These are phyloP conservation scores for Brasilioporus rufonigricans DNA, from an alignment of 768 basidiomycete species.

Conservation along the genomic window DNA sequence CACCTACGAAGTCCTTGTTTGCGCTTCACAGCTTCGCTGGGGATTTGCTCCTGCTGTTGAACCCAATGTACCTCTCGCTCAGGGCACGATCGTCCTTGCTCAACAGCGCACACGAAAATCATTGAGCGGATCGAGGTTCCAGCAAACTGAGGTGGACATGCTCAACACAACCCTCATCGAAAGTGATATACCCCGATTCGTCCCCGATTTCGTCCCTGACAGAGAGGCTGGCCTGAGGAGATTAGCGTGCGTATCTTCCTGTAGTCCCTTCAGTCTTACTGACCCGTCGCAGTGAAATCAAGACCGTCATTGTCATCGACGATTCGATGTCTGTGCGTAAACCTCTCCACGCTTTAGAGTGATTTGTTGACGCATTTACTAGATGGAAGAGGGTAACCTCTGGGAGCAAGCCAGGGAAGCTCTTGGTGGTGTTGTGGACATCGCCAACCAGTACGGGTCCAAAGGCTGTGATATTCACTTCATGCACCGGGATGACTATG, in stretches of 20 bases:
- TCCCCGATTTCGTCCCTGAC: slow-evolving; percentile 14
- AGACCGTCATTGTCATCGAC: slow-evolving; percentile 41
- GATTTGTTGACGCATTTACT: neutral
- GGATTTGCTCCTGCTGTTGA: slow-evolving; percentile 21
- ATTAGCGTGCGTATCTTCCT: slow-evolving; percentile 27
- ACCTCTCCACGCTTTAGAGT: neutral
- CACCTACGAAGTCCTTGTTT: too few relatives aligned
- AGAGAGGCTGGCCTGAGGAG: slow-evolving; percentile 22
- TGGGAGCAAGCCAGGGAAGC: slow-evolving; percentile 42
- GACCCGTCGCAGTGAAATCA: slow-evolving; percentile 32
- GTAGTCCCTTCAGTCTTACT: neutral
- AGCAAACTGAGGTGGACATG: slow-evolving; percentile 12
- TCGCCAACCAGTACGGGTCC: slow-evolving; percentile 35
- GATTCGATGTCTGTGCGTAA: slow-evolving; percentile 38
- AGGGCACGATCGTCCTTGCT: slow-evolving; percentile 32
- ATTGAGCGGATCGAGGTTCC: neutral
- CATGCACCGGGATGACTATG: slow-evolving; percentile 36
- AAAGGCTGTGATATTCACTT: slow-evolving; percentile 44
- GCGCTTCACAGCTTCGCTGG: too few relatives aligned
- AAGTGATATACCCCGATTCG: slow-evolving; percentile 28
- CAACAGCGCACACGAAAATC: slow-evolving; percentile 16
- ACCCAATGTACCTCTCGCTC: slow-evolving; percentile 12
- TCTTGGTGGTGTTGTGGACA: slow-evolving; percentile 39
- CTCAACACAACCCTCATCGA: slow-evolving; percentile 29
- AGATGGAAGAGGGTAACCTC: slow-evolving; percentile 41